Evolutionary conservation across 23 red algal genomes (phyloP).

Genomic region (Gracilaria domingensis): DNA sequence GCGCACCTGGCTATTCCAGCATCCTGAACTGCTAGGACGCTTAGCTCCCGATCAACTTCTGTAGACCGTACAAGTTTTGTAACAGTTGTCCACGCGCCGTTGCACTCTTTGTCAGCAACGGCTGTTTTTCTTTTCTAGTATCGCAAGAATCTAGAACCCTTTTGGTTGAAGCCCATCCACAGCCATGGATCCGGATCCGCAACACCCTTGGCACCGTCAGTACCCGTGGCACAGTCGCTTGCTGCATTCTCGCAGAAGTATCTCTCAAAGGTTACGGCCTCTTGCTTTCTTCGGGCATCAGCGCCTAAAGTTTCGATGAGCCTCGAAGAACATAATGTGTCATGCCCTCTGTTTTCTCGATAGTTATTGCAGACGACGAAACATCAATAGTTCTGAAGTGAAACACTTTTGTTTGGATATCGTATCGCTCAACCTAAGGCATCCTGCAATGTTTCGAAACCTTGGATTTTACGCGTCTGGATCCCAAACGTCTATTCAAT

Average conservation of each 20-base stretch:
- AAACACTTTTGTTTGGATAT: neutral
- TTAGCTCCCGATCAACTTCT: too few relatives aligned
- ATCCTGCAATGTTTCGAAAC: neutral
- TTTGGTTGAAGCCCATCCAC: too few relatives aligned
- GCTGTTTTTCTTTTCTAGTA: neutral
- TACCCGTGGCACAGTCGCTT: too few relatives aligned
- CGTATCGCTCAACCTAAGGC: neutral
- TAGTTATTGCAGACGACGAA: neutral
- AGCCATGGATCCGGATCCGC: too few relatives aligned
- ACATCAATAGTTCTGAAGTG: neutral
- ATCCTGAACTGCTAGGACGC: too few relatives aligned
- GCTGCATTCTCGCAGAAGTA: too few relatives aligned
- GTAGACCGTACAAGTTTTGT: too few relatives aligned
- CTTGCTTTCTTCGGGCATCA: neutral
- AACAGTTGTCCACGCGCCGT: neutral
- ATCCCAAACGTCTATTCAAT: neutral
- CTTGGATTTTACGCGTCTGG: neutral
- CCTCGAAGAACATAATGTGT: neutral
- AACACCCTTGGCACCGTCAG: too few relatives aligned
- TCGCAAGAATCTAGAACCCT: too few relatives aligned
- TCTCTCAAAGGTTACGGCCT: neutral
- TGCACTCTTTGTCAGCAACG: neutral
- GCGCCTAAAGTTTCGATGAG: neutral
- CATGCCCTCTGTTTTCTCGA: neutral
- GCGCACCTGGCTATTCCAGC: too few relatives aligned